Evolutionary conservation across 441 rosid genomes (phyloP), one percentile per base, ranked within the genome.

Genomic region (Erysimum pusillum): DNA sequence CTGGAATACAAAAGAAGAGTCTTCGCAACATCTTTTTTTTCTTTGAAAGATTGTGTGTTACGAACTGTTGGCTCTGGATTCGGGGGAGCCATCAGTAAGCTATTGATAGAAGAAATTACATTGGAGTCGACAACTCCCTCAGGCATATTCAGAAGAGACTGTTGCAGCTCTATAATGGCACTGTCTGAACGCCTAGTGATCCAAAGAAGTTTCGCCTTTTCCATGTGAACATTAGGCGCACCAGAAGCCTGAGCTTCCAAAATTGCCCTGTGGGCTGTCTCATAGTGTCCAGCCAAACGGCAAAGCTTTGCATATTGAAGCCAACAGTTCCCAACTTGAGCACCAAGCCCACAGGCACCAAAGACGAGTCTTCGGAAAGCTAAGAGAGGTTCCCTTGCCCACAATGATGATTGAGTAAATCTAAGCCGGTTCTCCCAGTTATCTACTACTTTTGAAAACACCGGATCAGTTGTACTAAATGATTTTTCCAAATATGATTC

Each of bases 191-290:
- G 92, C 85, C 89, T 86, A 38, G 93, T 90, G 69, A 90, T 88
- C 98, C 98, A 96, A 56, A 94, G 88, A 85, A 96, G 97, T 86
- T 92, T 96, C 25, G 99, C 98, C 89, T 94, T 94, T 82, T 94
- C 98, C 92, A 88, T 83, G 81, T 91, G 97, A 82, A 92, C 95
- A 77, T 92, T 94, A 76, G 91, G 86, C 35, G 95, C 97, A 80
- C 97, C 98, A 31, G 97, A 91, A 81, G 90, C 91, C 85, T 90
- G 96, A 69, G 99, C 99, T 83, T 92, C 98, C 45, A 96, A 80
- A 82, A 96, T 92, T 76, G 98, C 98, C 77, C 88, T 79, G 83
- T 92, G 96, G 64, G 99, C 98, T 28, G 97, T 94, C 85, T 89
- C 98, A 85, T 89, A 96, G 79, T 94, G 99, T 83, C 97, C 98